phyloP scores from a whole-genome alignment of 73 alveolate genomes.

The Blepharisma stoltei region DNA sequence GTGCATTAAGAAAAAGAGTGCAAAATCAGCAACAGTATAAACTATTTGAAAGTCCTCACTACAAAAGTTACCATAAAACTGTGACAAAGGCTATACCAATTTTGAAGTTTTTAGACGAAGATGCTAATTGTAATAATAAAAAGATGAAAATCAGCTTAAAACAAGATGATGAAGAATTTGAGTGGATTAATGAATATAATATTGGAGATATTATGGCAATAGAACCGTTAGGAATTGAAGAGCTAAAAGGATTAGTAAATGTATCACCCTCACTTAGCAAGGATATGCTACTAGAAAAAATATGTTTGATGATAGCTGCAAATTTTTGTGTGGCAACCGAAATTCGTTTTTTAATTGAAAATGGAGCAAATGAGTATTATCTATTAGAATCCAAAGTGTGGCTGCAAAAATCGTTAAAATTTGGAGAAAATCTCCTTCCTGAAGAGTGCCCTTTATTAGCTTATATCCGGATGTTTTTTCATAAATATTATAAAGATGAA shows the following conservation, averaged over 20 bases:
- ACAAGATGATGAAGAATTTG: slow-evolving; percentile 32
- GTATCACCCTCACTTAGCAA: slow-evolving; percentile 78
- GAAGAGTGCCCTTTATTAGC: neutral
- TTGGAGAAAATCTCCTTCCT: slow-evolving; percentile 5
- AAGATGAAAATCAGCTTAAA: too few relatives aligned
- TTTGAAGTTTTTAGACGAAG: slow-evolving; percentile 6
- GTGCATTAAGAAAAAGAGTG: neutral
- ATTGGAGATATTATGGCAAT: slow-evolving; percentile 91
- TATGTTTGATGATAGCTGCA: slow-evolving; percentile 73
- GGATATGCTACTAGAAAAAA: slow-evolving; percentile 89
- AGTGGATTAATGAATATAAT: slow-evolving; percentile 84
- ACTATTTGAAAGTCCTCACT: slow-evolving; percentile 22
- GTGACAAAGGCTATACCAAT: slow-evolving; percentile 2
- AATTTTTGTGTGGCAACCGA: slow-evolving; percentile 91
- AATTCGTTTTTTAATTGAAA: slow-evolving; percentile 59
- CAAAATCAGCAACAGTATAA: neutral
- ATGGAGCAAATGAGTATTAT: neutral
- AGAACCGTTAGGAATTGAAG: slow-evolving; percentile 77
- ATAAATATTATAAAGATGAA: too few relatives aligned
- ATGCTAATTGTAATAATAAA: neutral
- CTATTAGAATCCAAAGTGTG: neutral
- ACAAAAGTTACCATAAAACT: neutral
- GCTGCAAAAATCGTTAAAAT: neutral
- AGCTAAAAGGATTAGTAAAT: slow-evolving; percentile 71
- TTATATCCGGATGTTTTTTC: too few relatives aligned